Percentiles rank a stretch among this genome's conserved stretches.
Evolutionary conservation across 257 asterid species (phyloP).

Genomic region (Euphrasia confusa): DNA sequence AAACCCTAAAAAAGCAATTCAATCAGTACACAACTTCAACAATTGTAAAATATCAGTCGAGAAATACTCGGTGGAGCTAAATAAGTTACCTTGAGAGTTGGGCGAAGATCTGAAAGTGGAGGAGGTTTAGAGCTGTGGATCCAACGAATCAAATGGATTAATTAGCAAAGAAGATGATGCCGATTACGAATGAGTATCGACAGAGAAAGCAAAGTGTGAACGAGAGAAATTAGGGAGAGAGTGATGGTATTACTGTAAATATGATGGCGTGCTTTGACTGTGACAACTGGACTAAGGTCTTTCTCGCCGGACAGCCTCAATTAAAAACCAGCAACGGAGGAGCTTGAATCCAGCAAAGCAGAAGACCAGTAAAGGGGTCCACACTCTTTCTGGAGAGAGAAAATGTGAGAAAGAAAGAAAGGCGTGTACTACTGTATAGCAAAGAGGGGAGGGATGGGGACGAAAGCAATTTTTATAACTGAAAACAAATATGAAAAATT

Average conservation of each 20-base stretch:
- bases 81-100: constrained; percentile 38
- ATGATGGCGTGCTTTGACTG: constrained; percentile 38
- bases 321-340: constrained; percentile 67
- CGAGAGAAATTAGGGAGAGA: constrained; percentile 1
- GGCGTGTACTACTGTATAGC: not conserved
- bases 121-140: constrained; percentile 63
- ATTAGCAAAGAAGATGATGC: constrained; percentile 24
- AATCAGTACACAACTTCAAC: constrained; percentile 13
- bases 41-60: not conserved
- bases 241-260: not conserved
- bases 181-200: constrained; percentile 25
- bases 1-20: constrained; percentile 27
- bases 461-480: constrained; percentile 1
- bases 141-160: constrained; percentile 39
- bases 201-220: constrained; percentile 23
- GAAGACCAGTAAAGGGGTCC: constrained; percentile 70
- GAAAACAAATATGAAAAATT: constrained; percentile 29
- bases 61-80: constrained; percentile 6
- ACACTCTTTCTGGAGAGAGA: constrained; percentile 32
- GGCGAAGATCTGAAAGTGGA: constrained; percentile 53
- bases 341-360: constrained; percentile 82
- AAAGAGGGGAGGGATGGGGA: not conserved
- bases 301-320: constrained; percentile 73
- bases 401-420: constrained; percentile 20
- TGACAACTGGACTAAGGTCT: constrained; percentile 49